Percentiles rank a stretch among this genome's conserved stretches.
These are phyloP conservation scores for Ogataea pilisensis DNA, from an alignment of 805 yeast genomes.

Conservation along the genomic window DNA sequence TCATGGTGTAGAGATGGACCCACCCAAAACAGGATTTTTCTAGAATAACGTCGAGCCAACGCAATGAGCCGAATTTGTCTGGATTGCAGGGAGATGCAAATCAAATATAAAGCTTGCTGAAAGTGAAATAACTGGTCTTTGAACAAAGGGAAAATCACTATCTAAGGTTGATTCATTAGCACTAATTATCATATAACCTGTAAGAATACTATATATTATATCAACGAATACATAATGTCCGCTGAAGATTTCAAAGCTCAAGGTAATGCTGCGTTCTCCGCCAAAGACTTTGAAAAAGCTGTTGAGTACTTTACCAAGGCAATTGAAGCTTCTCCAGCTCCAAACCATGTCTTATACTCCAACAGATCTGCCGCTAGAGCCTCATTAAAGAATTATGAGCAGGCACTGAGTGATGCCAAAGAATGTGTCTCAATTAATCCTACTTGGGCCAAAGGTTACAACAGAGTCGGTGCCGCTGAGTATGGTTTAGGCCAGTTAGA, in stretches of 20 bases:
- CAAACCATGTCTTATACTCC: slow-evolving; percentile 90
- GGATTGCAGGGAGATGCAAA: no score
- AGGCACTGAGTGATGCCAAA: slow-evolving; percentile 83
- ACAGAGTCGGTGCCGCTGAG: slow-evolving; percentile 89
- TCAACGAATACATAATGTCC: slow-evolving; percentile 34
- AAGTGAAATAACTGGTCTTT: no score
- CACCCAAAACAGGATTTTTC: no score
- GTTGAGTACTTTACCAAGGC: slow-evolving; percentile 80
- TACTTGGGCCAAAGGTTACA: slow-evolving; percentile 93
- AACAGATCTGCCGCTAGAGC: slow-evolving; percentile 93
- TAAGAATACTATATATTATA: not conserved
- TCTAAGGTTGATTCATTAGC: no score
- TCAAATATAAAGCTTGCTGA: no score
- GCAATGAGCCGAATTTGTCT: no score
- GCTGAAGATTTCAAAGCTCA: slow-evolving; percentile 82
- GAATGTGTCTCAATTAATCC: slow-evolving; percentile 78
- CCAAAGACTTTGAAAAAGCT: slow-evolving; percentile 79
- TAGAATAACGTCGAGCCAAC: no score
- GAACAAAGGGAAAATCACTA: no score
- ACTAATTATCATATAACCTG: no score
- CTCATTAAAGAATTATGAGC: slow-evolving; percentile 64
- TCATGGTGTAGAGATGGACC: no score
- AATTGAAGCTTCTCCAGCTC: slow-evolving; percentile 71
- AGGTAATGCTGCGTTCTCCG: slow-evolving; percentile 90
- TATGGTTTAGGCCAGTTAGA: slow-evolving; percentile 81